Conservation (phyloP, 768 basidiomycete species). For the Mrakia hoshinonis region DNA sequence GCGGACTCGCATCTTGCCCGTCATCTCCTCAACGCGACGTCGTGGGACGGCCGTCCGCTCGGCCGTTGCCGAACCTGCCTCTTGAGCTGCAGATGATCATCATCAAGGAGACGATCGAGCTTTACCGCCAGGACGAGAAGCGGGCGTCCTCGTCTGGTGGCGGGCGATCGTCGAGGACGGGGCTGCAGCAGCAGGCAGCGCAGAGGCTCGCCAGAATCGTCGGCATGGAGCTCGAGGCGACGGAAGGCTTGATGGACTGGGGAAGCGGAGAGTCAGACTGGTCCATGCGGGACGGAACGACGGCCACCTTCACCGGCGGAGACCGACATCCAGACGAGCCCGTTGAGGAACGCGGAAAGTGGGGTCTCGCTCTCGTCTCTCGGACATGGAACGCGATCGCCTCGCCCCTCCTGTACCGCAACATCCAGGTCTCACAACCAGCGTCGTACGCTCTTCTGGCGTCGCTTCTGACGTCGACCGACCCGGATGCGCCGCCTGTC, state of each 20-base stretch:
- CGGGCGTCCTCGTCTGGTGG: not conserved
- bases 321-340: not conserved
- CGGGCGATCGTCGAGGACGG: not conserved
- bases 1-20: not conserved
- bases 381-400: conserved; percentile 14
- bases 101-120: conserved; percentile 12
- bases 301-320: not conserved
- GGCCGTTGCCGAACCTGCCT: conserved; percentile 14
- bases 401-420: conserved; percentile 10
- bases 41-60: not conserved
- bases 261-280: not conserved
- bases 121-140: conserved; percentile 22
- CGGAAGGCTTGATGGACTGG: not conserved
- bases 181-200: not conserved
- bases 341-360: not conserved
- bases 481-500: not conserved
- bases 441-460: conserved; percentile 6
- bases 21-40: not conserved
- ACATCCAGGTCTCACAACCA: not conserved
- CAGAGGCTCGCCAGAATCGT: not conserved
- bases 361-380: conserved; percentile 17
- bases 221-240: conserved; percentile 1
- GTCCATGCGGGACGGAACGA: not conserved
- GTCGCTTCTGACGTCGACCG: not conserved
- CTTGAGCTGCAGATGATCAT: conserved; percentile 25